phyloP scores from a whole-genome alignment of 768 basidiomycete genomes.

The Brasilioporus rufonigricans region DNA sequence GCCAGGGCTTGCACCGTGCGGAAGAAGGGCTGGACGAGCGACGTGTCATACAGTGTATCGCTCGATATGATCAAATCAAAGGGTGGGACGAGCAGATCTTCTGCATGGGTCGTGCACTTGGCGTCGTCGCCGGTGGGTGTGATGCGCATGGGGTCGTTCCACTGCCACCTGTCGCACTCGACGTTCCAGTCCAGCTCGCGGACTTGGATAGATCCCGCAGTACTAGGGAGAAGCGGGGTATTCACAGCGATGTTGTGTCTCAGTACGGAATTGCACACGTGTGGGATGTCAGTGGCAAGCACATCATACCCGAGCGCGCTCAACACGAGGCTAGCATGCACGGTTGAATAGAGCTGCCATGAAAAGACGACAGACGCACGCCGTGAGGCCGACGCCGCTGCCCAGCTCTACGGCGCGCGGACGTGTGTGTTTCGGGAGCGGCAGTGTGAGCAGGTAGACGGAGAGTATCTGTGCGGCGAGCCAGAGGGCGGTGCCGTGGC shows the following conservation, averaged over 20 bases:
- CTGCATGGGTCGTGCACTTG: constrained; percentile 16
- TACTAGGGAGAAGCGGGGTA: constrained; percentile 22
- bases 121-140: constrained; percentile 32
- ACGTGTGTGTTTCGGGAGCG: constrained; percentile 11
- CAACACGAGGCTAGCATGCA: constrained; percentile 53
- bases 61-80: constrained; percentile 80
- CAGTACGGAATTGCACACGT: constrained; percentile 65
- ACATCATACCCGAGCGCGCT: constrained; percentile 71
- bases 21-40: constrained; percentile 67
- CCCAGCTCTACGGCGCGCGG: constrained; percentile 71
- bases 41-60: constrained; percentile 72
- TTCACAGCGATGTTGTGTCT: constrained; percentile 59
- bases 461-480: constrained; percentile 77
- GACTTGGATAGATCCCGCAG: constrained; percentile 51
- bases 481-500: constrained; percentile 85
- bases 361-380: constrained; percentile 45
- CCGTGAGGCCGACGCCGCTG: constrained; percentile 76
- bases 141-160: constrained; percentile 39
- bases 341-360: not conserved
- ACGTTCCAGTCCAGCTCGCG: constrained; percentile 72
- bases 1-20: constrained; percentile 60
- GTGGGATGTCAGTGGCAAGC: constrained; percentile 69
- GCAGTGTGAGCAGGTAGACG: constrained; percentile 47
- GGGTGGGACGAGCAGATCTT: constrained; percentile 42
- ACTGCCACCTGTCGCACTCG: constrained; percentile 52